A percentile compares a stretch with the other conserved stretches of the same genome.
Evolutionary conservation across 192 early-diverging fungal genomes (phyloP).

Genomic region (Umbelopsis isabellina): DNA sequence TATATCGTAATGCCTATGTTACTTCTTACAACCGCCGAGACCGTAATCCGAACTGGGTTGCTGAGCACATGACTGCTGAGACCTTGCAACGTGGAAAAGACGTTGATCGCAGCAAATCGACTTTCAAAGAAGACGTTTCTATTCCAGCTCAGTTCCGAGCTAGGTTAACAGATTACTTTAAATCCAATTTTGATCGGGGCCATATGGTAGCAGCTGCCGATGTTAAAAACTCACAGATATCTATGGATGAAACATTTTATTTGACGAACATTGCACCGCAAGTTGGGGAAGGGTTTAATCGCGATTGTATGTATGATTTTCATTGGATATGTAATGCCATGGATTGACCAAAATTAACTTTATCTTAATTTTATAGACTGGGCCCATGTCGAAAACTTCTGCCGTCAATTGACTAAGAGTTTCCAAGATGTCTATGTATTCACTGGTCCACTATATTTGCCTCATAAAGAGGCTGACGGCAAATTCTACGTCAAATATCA

Average conservation of each 20-base stretch:
- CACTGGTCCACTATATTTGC: constrained; percentile 88
- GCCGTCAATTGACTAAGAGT: constrained; percentile 64
- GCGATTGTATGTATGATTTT: constrained; percentile 63
- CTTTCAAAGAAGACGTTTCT: constrained; percentile 76
- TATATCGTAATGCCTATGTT: constrained; percentile 71
- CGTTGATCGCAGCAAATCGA: constrained; percentile 67
- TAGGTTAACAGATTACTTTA: constrained; percentile 76
- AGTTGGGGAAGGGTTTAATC: constrained; percentile 86
- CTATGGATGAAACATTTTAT: constrained; percentile 88
- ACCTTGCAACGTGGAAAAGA: constrained; percentile 60
- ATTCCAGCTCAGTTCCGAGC: constrained; percentile 81
- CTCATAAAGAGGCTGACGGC: constrained; percentile 68
- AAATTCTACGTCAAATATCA: constrained; percentile 85
- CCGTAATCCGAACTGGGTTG: constrained; percentile 78
- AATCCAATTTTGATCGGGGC: constrained; percentile 87
- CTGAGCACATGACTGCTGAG: constrained; percentile 68
- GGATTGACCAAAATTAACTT: neutral
- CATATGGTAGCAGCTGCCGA: constrained; percentile 94
- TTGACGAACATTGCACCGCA: constrained; percentile 82
- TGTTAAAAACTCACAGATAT: constrained; percentile 66
- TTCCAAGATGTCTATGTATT: constrained; percentile 88
- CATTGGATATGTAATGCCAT: neutral
- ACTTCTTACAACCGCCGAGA: constrained; percentile 76
- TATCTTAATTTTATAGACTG: constrained; percentile 59
- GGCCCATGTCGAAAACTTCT: constrained; percentile 86